These are phyloP conservation scores for Xylaria sp. DNA, from an alignment of 2,329 filamentous ascomycete species.

Conservation along the genomic window DNA sequence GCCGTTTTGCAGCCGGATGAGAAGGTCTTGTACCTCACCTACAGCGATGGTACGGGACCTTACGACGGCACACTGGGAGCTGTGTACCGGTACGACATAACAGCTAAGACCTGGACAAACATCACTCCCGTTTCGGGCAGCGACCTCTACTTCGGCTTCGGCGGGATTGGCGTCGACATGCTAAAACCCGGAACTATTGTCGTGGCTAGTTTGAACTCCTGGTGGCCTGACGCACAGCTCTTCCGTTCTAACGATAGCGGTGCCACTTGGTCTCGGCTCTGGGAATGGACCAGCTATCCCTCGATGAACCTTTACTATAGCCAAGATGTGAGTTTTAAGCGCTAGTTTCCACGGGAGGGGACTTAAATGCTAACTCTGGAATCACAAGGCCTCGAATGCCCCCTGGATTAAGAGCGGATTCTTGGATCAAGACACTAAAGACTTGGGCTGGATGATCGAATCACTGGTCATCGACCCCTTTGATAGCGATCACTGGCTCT, in stretches of 20 bases:
- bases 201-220: slow-evolving; percentile 67
- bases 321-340: slow-evolving; percentile 51
- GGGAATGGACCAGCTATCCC: slow-evolving; percentile 62
- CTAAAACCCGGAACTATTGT: slow-evolving; percentile 66
- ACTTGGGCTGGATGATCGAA: slow-evolving; percentile 71
- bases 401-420: slow-evolving; percentile 66
- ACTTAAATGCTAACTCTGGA: slow-evolving; percentile 11
- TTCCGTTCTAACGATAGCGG: slow-evolving; percentile 67
- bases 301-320: slow-evolving; percentile 59
- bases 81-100: slow-evolving; percentile 65
- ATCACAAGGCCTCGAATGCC: slow-evolving; percentile 54
- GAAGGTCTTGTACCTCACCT: slow-evolving; percentile 65
- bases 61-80: slow-evolving; percentile 66
- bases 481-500: slow-evolving; percentile 70
- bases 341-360: not conserved
- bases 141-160: slow-evolving; percentile 65
- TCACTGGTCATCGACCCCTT: slow-evolving; percentile 66
- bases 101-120: slow-evolving; percentile 61
- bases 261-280: slow-evolving; percentile 64
- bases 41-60: slow-evolving; percentile 65
- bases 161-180: slow-evolving; percentile 64
- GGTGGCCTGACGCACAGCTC: slow-evolving; percentile 68
- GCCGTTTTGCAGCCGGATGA: slow-evolving; percentile 61
- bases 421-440: slow-evolving; percentile 59
- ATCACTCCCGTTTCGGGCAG: slow-evolving; percentile 64